Conservation (phyloP, 2,329 filamentous ascomycete species). For the Fusarium praegraminearum region DNA sequence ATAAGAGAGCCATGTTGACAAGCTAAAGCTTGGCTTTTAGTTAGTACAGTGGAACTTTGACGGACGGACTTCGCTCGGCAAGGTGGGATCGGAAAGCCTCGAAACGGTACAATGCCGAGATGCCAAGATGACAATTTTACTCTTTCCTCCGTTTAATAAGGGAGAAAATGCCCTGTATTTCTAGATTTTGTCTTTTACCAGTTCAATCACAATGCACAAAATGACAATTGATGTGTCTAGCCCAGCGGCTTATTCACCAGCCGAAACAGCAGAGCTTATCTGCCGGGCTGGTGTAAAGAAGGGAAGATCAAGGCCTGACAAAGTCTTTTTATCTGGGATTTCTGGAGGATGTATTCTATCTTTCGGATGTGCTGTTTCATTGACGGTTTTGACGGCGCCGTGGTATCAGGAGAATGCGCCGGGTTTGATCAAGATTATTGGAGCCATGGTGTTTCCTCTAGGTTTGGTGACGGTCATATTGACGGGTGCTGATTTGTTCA, state of each 20-base stretch:
- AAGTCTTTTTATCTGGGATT: conserved; percentile 38
- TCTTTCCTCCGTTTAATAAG: conserved; percentile 1
- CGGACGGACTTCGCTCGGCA: conserved; percentile 25
- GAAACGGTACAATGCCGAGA: conserved; percentile 6
- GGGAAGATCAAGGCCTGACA: conserved; percentile 38
- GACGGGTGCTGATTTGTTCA: conserved; percentile 40
- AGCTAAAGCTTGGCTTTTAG: conserved; percentile 6
- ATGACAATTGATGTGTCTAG: conserved; percentile 9
- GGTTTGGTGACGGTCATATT: conserved; percentile 41
- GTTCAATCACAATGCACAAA: background rate
- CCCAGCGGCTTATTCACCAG: conserved; percentile 37
- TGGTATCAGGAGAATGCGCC: conserved; percentile 46
- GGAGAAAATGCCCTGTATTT: background rate
- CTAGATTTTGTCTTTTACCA: too few relatives aligned
- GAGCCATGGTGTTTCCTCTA: conserved; percentile 40
- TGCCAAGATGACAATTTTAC: background rate
- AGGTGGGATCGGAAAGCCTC: conserved; percentile 15
- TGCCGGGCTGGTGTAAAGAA: conserved; percentile 40
- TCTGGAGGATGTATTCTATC: conserved; percentile 39
- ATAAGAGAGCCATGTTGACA: conserved; percentile 16
- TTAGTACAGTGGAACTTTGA: conserved; percentile 22
- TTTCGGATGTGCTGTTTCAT: conserved; percentile 41
- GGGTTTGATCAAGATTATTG: conserved; percentile 36
- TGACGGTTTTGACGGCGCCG: conserved; percentile 38
- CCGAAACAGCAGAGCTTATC: conserved; percentile 43